Base-by-base conservation (phyloP, 345 rosid species). In the Eucalyptus erythrocorys region DNA sequence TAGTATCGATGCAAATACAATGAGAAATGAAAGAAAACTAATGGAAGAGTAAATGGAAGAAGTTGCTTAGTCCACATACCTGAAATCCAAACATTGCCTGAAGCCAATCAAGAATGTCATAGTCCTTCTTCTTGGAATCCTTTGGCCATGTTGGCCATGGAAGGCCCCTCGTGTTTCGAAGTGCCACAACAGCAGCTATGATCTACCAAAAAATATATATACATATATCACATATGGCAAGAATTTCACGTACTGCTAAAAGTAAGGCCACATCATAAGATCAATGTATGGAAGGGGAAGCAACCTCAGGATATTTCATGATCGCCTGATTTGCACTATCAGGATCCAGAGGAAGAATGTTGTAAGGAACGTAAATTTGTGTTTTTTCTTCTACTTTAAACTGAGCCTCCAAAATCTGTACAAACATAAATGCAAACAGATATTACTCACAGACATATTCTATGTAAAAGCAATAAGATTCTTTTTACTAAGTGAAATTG, bases 91-190 rank as follows among this genome's bases (percentile, higher is more conserved):
- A 98, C 98, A 96, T 97, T 66, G 93, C 95, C 81, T 94, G 99
- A 91, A 98, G 99, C 99, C 99, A 98, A 93, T 98, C 99, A 53
- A 98, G 95, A 93, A 98, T 94, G 91, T 98, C 99, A 76, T 94
- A 98, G 59, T 95, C 99, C 90, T 93, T 96, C 93, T 95, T 97
- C 90, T 94, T 93, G 95, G 93, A 93, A 88, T 93, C 96, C 88
- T 94, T 96, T 86, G 98, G 99, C 99, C 99, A 97, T 61, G 99
- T 96, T 86, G 98, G 99, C 99, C 99, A 97, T 61, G 99, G 99
- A 91, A 98, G 99, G 89, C 99, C 99, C 92, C 99, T 95, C n/a
- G 99, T 97, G 92, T 95, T 94, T 86, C 99, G 99, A 89, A 98
- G 99, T 40, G 97, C 99, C 90, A 93, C 85, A 91, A 95, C 98